Evolutionary conservation across 208 protist genomes (phyloP).

Genomic region (Leishmania braziliensis): DNA sequence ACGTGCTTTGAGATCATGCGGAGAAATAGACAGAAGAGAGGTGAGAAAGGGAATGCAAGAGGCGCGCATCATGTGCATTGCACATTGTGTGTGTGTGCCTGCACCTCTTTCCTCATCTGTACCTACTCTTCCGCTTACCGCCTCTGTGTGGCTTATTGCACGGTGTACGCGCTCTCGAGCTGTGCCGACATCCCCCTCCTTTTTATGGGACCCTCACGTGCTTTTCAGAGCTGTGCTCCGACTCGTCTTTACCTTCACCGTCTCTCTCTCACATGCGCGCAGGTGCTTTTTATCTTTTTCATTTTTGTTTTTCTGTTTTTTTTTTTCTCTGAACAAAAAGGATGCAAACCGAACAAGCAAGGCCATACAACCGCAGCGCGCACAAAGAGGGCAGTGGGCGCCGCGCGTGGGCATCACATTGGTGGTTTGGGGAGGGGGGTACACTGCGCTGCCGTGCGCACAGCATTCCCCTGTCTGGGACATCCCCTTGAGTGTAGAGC

Average conservation of each 20-base stretch:
- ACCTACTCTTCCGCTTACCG: not conserved
- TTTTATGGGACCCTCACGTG: not conserved
- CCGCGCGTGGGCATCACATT: not conserved
- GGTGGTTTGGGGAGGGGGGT: not conserved
- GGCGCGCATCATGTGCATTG: not conserved
- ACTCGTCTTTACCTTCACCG: not conserved
- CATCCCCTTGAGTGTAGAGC: not conserved
- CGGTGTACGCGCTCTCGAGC: not conserved
- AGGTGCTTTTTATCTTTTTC: not conserved
- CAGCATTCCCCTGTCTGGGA: not conserved
- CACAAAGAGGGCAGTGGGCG: not conserved
- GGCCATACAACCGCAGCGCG: not conserved
- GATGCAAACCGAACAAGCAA: not conserved
- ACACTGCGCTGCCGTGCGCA: not conserved
- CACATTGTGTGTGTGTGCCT: not conserved
- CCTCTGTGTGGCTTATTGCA: not conserved
- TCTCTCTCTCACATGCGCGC: not conserved
- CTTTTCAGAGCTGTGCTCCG: not conserved
- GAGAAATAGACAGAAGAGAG: not conserved
- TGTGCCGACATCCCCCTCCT: not conserved
- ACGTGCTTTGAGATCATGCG: not conserved
- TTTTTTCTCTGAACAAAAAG: conserved; percentile 6
- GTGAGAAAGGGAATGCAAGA: not conserved
- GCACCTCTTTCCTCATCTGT: not conserved
- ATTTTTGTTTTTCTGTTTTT: not conserved